A percentile compares a stretch with the other conserved stretches of the same genome.
Conservation (phyloP, 2,329 filamentous ascomycete species). For the Ascochyta pisi region DNA sequence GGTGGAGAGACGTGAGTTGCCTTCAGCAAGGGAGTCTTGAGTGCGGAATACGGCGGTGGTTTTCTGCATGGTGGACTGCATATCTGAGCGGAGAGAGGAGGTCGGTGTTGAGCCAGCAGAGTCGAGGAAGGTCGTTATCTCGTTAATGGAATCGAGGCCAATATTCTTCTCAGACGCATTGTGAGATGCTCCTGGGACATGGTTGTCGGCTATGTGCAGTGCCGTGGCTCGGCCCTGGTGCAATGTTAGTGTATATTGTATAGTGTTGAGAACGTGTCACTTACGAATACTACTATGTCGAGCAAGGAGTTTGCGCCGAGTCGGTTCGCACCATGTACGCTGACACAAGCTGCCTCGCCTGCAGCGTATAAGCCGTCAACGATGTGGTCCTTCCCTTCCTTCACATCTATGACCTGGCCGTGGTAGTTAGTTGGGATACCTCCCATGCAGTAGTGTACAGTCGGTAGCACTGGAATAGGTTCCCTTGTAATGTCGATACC, state of each 20-base stretch:
- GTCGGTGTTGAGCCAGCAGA: slow-evolving; percentile 49
- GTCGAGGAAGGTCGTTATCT: slow-evolving; percentile 47
- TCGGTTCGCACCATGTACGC: slow-evolving; percentile 58
- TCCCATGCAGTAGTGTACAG: slow-evolving; percentile 61
- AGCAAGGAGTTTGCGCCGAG: slow-evolving; percentile 58
- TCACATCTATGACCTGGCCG: slow-evolving; percentile 55
- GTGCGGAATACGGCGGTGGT: slow-evolving; percentile 57
- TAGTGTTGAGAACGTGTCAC: slow-evolving; percentile 7
- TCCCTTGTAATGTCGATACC: slow-evolving; percentile 59
- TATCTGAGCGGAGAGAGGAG: slow-evolving; percentile 49
- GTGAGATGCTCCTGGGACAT: slow-evolving; percentile 48
- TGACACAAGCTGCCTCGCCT: slow-evolving; percentile 58
- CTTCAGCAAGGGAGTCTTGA: slow-evolving; percentile 44
- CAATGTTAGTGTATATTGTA: not conserved
- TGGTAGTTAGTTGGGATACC: slow-evolving; percentile 59
- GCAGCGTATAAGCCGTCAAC: slow-evolving; percentile 58
- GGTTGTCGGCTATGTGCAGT: slow-evolving; percentile 51
- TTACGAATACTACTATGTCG: slow-evolving; percentile 58
- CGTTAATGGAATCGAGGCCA: slow-evolving; percentile 43
- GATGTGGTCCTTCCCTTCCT: slow-evolving; percentile 47
- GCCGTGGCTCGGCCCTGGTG: slow-evolving; percentile 54
- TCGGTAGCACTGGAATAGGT: slow-evolving; percentile 59
- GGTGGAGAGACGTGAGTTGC: slow-evolving; percentile 41
- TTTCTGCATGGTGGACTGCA: slow-evolving; percentile 57
- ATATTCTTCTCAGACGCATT: slow-evolving; percentile 44